Conservation (phyloP, 1,284 basidiomycete species). For the Vanrija humicola region DNA sequence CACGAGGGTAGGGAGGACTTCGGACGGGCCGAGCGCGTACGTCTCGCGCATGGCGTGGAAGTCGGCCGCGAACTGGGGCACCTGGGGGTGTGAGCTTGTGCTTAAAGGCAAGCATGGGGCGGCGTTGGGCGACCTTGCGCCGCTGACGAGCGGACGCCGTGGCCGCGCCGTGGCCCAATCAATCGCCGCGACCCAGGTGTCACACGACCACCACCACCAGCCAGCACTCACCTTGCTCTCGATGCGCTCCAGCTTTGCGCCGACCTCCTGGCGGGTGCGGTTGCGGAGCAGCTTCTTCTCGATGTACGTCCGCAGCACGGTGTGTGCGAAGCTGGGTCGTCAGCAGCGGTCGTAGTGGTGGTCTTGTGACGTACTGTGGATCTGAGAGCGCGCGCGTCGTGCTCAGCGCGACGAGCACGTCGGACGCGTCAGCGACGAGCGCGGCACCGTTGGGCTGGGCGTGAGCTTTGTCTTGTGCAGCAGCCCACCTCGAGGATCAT, state of each 20-base stretch:
- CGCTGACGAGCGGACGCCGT: no score
- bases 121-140: no score
- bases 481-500: no score
- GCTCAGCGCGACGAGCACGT: no score
- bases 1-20: neutral
- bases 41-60: slow-evolving; percentile 12
- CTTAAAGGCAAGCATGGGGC: no score
- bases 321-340: slow-evolving; percentile 22
- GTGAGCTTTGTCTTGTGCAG: no score
- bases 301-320: slow-evolving; percentile 31
- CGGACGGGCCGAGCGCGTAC: slow-evolving; percentile 9
- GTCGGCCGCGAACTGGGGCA: slow-evolving; percentile 15
- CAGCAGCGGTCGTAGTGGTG: no score
- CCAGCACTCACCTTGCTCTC: slow-evolving; percentile 15
- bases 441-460: no score
- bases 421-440: no score
- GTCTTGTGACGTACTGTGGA: no score
- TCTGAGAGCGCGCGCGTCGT: no score
- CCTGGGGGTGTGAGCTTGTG: neutral
- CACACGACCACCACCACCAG: slow-evolving; percentile 5
- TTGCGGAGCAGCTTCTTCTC: slow-evolving; percentile 27
- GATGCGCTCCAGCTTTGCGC: slow-evolving; percentile 25
- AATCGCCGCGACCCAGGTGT: neutral
- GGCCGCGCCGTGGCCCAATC: no score
- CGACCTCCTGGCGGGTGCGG: slow-evolving; percentile 18